These are phyloP conservation scores for Dittrichia graveolens DNA, from an alignment of 129 eudicot species.

Conservation along the genomic window DNA sequence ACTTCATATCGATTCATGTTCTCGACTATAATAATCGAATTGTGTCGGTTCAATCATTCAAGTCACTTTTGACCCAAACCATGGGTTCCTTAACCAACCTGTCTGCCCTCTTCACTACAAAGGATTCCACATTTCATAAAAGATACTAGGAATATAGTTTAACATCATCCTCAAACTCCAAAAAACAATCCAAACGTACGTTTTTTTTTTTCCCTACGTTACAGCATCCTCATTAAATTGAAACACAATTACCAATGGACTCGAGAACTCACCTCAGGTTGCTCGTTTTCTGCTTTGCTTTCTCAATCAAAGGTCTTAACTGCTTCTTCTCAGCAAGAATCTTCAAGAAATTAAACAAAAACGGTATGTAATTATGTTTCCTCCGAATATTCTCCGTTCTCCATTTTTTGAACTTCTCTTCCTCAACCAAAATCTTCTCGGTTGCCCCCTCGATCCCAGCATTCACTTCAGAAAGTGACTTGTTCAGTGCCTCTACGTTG, in stretches of 20 bases:
- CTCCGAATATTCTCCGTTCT: constrained; percentile 84
- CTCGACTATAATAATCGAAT: too few species aligned
- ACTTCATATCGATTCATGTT: too few species aligned
- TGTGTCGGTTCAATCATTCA: too few species aligned
- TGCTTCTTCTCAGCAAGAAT: constrained; percentile 98
- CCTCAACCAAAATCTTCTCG: constrained; percentile 91
- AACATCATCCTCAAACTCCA: constrained; percentile 28
- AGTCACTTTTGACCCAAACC: too few species aligned
- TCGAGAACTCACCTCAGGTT: constrained; percentile 41
- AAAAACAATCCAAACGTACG: constrained; percentile 13
- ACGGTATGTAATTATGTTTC: constrained; percentile 91
- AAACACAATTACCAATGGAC: constrained; percentile 15
- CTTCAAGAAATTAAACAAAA: constrained; percentile 92
- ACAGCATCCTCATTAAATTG: constrained; percentile 19
- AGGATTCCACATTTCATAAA: not conserved
- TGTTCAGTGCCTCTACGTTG: constrained; percentile 60
- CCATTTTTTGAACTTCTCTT: constrained; percentile 97
- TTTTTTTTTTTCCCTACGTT: not conserved
- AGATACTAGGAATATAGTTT: constrained; percentile 12
- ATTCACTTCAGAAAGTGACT: constrained; percentile 68
- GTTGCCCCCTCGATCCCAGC: constrained; percentile 81
- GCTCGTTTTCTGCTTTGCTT: constrained; percentile 83
- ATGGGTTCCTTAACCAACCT: too few species aligned
- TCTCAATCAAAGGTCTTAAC: constrained; percentile 90
- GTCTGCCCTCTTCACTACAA: too few species aligned